Evolutionary conservation across 495 filamentous ascomycete genomes (phyloP).

Genomic region (Penicillium coprophilum): DNA sequence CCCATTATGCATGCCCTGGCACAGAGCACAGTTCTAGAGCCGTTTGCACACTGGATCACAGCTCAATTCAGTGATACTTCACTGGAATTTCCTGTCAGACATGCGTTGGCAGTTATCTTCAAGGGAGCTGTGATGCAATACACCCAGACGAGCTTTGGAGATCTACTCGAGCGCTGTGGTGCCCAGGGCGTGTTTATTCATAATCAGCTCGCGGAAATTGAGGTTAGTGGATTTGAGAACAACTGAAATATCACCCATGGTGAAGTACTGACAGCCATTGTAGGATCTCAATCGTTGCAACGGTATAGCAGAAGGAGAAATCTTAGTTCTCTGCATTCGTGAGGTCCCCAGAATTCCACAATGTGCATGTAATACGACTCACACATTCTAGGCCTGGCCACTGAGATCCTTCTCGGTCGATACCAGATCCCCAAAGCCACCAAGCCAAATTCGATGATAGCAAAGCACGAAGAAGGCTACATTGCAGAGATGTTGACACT

Average conservation of each 20-base stretch:
- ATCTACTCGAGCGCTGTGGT: slow-evolving; percentile 27
- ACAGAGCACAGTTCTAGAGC: slow-evolving; percentile 29
- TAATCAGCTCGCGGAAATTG: slow-evolving; percentile 26
- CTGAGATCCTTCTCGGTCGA: slow-evolving; percentile 35
- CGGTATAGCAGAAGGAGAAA: no score
- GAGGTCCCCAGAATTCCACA: slow-evolving; percentile 29
- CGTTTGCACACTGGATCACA: slow-evolving; percentile 18
- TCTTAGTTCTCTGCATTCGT: neutral
- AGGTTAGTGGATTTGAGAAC: slow-evolving; percentile 12
- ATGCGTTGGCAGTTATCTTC: slow-evolving; percentile 26
- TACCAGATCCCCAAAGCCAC: slow-evolving; percentile 31
- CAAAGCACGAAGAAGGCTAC: slow-evolving; percentile 31
- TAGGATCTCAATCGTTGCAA: neutral
- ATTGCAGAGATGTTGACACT: slow-evolving; percentile 21
- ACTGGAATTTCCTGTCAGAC: slow-evolving; percentile 9
- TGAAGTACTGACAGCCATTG: slow-evolving; percentile 22
- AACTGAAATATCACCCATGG: slow-evolving; percentile 27
- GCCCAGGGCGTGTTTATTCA: slow-evolving; percentile 33
- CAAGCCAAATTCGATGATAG: slow-evolving; percentile 23
- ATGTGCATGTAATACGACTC: slow-evolving; percentile 21
- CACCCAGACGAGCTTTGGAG: neutral
- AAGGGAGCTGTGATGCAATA: slow-evolving; percentile 23
- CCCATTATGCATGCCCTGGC: slow-evolving; percentile 34
- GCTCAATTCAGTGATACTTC: slow-evolving; percentile 1
- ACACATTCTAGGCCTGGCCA: slow-evolving; percentile 27